phyloP scores from a whole-genome alignment of 2,329 filamentous ascomycete genomes.

The Phaeoacremonium minimum region DNA sequence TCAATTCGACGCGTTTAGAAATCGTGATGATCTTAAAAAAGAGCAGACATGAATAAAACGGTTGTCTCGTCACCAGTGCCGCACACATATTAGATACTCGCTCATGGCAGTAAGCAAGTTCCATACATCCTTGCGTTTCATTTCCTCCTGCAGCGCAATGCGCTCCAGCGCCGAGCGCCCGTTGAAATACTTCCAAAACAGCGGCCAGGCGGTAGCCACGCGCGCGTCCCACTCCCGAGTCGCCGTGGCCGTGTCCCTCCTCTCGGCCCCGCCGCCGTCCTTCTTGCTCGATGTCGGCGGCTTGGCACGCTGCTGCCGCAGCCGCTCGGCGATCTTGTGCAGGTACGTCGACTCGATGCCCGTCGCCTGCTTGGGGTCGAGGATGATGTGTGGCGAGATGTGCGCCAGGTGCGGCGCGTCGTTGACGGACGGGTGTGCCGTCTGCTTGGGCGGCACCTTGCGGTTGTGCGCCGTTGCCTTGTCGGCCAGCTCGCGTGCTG shows the following conservation, averaged over 20 bases:
- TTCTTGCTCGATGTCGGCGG: conserved; percentile 1
- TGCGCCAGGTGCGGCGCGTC: conserved; percentile 51
- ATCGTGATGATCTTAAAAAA: too few relatives aligned
- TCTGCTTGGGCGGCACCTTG: conserved; percentile 41
- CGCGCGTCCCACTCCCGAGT: conserved; percentile 39
- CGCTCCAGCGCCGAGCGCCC: conserved; percentile 81
- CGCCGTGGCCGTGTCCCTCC: conserved; percentile 8
- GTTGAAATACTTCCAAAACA: conserved; percentile 82
- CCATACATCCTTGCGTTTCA: conserved; percentile 82
- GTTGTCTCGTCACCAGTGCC: conserved; percentile 61
- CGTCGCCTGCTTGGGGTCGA: conserved; percentile 74
- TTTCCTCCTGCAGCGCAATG: conserved; percentile 76
- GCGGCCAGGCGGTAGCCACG: conserved; percentile 64
- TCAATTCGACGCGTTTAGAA: too few relatives aligned
- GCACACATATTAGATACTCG: conserved; percentile 62
- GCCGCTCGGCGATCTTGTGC: conserved; percentile 51
- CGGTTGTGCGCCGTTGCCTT: conserved; percentile 52
- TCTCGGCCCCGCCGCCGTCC: conserved; percentile 17
- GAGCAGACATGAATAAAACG: too few relatives aligned
- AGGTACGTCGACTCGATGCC: conserved; percentile 73
- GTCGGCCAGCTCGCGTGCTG: conserved; percentile 46
- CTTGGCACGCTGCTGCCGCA: conserved; percentile 19
- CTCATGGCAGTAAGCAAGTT: conserved; percentile 59
- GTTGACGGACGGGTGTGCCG: conserved; percentile 53
- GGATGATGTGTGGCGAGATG: conserved; percentile 63